phyloP scores from a whole-genome alignment of 495 filamentous ascomycete species.

The Mytilinidion resinicola region DNA sequence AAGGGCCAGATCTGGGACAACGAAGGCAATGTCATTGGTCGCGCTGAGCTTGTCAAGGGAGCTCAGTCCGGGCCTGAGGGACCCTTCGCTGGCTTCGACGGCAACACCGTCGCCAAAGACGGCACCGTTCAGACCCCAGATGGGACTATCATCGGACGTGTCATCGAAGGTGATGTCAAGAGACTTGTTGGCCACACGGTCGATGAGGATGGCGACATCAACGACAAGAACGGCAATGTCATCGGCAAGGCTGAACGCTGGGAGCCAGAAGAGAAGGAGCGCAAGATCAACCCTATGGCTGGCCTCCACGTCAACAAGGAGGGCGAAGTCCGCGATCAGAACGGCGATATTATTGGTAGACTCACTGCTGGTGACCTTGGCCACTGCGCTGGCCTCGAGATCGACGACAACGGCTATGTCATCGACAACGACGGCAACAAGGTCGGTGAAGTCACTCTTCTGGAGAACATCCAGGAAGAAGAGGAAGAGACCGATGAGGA shows the following conservation, averaged over 20 bases:
- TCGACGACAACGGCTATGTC: slow-evolving; percentile 83
- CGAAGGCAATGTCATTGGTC: slow-evolving; percentile 69
- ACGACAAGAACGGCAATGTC: slow-evolving; percentile 75
- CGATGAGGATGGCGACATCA: slow-evolving; percentile 77
- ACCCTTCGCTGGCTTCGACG: slow-evolving; percentile 71
- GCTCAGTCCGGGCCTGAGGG: slow-evolving; percentile 59
- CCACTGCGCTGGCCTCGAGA: slow-evolving; percentile 66
- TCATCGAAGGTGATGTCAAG: slow-evolving; percentile 66
- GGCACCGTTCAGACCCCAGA: slow-evolving; percentile 57
- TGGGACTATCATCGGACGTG: slow-evolving; percentile 65
- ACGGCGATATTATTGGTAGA: slow-evolving; percentile 75
- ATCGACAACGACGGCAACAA: slow-evolving; percentile 75
- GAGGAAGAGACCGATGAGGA: slow-evolving; percentile 47
- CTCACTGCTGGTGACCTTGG: slow-evolving; percentile 67
- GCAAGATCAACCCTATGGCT: slow-evolving; percentile 60
- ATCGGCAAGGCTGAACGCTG: slow-evolving; percentile 78
- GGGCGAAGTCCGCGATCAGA: slow-evolving; percentile 72
- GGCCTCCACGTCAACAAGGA: slow-evolving; percentile 74
- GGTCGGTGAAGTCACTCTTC: slow-evolving; percentile 71
- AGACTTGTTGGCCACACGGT: slow-evolving; percentile 66
- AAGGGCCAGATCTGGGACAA: slow-evolving; percentile 77
- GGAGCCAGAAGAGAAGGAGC: slow-evolving; percentile 69
- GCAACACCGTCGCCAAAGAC: slow-evolving; percentile 66
- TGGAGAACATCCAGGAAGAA: slow-evolving; percentile 61
- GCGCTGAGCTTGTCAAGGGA: slow-evolving; percentile 71